Percentiles rank a stretch among this genome's conserved stretches.
Conservation (phyloP, 768 basidiomycete species). For the Tricholoma saponaceum region DNA sequence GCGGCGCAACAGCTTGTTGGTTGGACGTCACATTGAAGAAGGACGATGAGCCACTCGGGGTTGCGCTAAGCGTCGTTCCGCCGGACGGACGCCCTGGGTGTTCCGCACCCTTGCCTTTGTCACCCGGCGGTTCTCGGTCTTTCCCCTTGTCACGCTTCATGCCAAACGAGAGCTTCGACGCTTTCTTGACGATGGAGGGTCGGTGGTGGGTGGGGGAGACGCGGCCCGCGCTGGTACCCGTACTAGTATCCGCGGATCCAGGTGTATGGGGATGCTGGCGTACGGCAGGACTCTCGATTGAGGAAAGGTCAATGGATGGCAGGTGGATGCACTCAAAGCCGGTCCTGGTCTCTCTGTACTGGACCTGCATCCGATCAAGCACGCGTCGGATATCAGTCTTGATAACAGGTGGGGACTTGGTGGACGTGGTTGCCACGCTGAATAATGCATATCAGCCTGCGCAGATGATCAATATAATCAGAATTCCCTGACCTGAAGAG, state of each 20-base stretch:
- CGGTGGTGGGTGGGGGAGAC: background rate
- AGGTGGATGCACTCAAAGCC: slow-evolving; percentile 97
- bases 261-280: slow-evolving; percentile 37
- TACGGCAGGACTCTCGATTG: slow-evolving; percentile 43
- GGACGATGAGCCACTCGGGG: slow-evolving; percentile 74
- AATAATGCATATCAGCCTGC: slow-evolving; percentile 4
- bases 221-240: slow-evolving; percentile 32
- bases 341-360: slow-evolving; percentile 83
- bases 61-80: slow-evolving; percentile 51
- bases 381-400: slow-evolving; percentile 83
- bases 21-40: slow-evolving; percentile 79
- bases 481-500: slow-evolving; percentile 71
- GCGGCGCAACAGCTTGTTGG: slow-evolving; percentile 27
- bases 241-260: slow-evolving; percentile 45
- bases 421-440: slow-evolving; percentile 93
- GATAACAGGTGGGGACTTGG: slow-evolving; percentile 76
- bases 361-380: slow-evolving; percentile 91
- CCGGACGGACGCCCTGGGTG: slow-evolving; percentile 33
- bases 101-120: slow-evolving; percentile 32
- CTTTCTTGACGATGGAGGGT: slow-evolving; percentile 64
- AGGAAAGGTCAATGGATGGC: slow-evolving; percentile 88
- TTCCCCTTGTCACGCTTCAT: slow-evolving; percentile 52
- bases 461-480: background rate
- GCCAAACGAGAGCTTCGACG: slow-evolving; percentile 76
- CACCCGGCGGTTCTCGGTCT: slow-evolving; percentile 40